Conservation (phyloP, 2,329 filamentous ascomycete genomes). For the Fusarium sterilihyphosum region DNA sequence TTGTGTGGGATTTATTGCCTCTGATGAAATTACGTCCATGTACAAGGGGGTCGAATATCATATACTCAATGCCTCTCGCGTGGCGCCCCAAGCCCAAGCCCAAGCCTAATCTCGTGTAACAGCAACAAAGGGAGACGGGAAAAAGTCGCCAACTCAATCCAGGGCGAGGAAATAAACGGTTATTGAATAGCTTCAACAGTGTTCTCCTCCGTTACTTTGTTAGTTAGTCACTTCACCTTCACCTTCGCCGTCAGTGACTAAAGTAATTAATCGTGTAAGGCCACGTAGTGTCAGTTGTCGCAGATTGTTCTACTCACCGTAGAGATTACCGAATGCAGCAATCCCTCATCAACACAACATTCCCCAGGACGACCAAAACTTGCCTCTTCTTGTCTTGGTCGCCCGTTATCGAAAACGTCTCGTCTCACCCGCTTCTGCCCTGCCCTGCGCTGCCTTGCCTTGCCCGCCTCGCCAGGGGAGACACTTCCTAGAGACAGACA, state of each 20-base stretch:
- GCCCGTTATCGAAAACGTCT: slow-evolving; percentile 31
- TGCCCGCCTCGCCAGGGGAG: slow-evolving; percentile 8
- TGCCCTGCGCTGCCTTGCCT: background rate
- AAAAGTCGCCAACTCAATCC: background rate
- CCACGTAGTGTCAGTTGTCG: slow-evolving; percentile 22
- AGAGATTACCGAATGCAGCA: slow-evolving; percentile 28
- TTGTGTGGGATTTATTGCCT: slow-evolving; percentile 25
- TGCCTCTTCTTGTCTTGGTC: slow-evolving; percentile 9
- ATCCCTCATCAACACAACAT: background rate
- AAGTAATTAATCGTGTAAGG: background rate
- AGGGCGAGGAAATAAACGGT: background rate
- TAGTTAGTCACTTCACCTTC: background rate
- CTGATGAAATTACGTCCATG: slow-evolving; percentile 15
- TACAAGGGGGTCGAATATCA: slow-evolving; percentile 18
- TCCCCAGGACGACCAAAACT: background rate
- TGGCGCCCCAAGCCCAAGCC: background rate
- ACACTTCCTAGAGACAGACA: slow-evolving; percentile 26
- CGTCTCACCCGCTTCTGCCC: slow-evolving; percentile 14
- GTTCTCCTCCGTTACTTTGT: background rate
- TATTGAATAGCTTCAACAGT: background rate
- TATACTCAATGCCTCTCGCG: slow-evolving; percentile 15
- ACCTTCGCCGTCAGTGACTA: background rate
- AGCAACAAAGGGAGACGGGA: slow-evolving; percentile 8
- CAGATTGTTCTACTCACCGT: slow-evolving; percentile 16
- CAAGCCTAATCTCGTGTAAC: slow-evolving; percentile 10